Percentiles rank a stretch among this genome's conserved stretches.
Evolutionary conservation across 192 early-diverging fungal genomes (phyloP).

Genomic region (Linnemannia schmuckeri): DNA sequence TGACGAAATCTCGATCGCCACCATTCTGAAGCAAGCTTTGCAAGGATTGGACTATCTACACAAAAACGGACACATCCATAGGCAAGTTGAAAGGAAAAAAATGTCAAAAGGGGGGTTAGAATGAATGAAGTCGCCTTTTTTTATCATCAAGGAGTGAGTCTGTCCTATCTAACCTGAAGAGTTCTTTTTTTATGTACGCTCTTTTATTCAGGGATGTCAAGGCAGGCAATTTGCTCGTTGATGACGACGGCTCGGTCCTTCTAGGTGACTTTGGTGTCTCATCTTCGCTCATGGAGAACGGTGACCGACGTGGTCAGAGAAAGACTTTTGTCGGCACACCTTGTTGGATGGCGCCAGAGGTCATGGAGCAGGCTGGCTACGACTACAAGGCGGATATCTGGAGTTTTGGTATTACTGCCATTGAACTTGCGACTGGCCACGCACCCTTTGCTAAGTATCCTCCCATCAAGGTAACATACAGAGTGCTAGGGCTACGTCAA

Average conservation of each 20-base stretch:
- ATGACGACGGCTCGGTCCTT: constrained; percentile 73
- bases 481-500: background rate
- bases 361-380: constrained; percentile 94
- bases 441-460: constrained; percentile 92
- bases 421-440: constrained; percentile 89
- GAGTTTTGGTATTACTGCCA: constrained; percentile 91
- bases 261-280: constrained; percentile 82
- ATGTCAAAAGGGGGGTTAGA: too few relatives aligned
- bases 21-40: constrained; percentile 83
- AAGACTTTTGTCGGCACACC: constrained; percentile 84
- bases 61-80: constrained; percentile 76
- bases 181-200: too few relatives aligned
- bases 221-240: constrained; percentile 77
- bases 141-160: too few relatives aligned
- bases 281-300: constrained; percentile 73
- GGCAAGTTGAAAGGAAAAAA: constrained; percentile 18
- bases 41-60: constrained; percentile 77
- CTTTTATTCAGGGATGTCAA: constrained; percentile 68
- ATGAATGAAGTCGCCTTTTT: too few relatives aligned
- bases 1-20: constrained; percentile 83
- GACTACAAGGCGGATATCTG: constrained; percentile 94
- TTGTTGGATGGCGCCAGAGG: constrained; percentile 82
- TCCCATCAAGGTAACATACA: constrained; percentile 77
- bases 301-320: constrained; percentile 68
- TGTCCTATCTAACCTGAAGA: too few relatives aligned